phyloP scores from a whole-genome alignment of 495 filamentous ascomycete genomes.

The Tuber aestivum region DNA sequence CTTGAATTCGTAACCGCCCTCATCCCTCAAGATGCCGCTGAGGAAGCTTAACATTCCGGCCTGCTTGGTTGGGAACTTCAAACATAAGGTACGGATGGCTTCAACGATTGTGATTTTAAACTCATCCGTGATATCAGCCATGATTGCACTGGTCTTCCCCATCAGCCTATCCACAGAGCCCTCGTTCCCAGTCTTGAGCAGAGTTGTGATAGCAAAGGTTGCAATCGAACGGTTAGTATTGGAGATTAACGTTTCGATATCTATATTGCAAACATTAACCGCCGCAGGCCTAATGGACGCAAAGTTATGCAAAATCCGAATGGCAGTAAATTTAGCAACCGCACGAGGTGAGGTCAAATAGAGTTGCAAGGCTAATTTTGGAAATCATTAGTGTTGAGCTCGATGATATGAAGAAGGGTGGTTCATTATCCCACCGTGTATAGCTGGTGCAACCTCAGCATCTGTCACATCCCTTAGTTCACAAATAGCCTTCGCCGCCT shows the following conservation, averaged over 20 bases:
- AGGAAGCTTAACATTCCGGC: slow-evolving; percentile 96
- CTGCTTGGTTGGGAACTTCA: slow-evolving; percentile 98
- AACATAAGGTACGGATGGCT: slow-evolving; percentile 87
- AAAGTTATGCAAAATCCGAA: slow-evolving; percentile 93
- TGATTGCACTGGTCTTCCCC: slow-evolving; percentile 96
- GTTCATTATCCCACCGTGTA: slow-evolving; percentile 52
- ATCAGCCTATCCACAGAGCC: slow-evolving; percentile 93
- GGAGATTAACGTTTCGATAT: slow-evolving; percentile 92
- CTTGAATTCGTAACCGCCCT: slow-evolving; percentile 98
- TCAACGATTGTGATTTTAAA: slow-evolving; percentile 99
- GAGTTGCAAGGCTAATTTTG: slow-evolving; percentile 64
- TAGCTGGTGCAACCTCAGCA: slow-evolving; percentile 82
- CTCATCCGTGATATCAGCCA: slow-evolving; percentile 96
- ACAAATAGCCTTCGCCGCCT: slow-evolving; percentile 96
- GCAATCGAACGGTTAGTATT: slow-evolving; percentile 97
- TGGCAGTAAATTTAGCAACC: slow-evolving; percentile 95
- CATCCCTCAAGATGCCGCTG: slow-evolving; percentile 87
- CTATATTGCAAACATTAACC: slow-evolving; percentile 88
- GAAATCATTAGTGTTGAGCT: not conserved
- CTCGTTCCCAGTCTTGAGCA: slow-evolving; percentile 97
- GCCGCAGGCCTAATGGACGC: slow-evolving; percentile 90
- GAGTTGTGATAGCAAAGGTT: slow-evolving; percentile 94
- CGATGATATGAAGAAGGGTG: not conserved
- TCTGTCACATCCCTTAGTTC: slow-evolving; percentile 90
- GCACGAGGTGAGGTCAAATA: slow-evolving; percentile 95